Percentiles rank a stretch among this genome's conserved stretches.
These are phyloP conservation scores for Umbilicus rupestris DNA, from an alignment of 164 flowering plant genomes.

Conservation along the genomic window DNA sequence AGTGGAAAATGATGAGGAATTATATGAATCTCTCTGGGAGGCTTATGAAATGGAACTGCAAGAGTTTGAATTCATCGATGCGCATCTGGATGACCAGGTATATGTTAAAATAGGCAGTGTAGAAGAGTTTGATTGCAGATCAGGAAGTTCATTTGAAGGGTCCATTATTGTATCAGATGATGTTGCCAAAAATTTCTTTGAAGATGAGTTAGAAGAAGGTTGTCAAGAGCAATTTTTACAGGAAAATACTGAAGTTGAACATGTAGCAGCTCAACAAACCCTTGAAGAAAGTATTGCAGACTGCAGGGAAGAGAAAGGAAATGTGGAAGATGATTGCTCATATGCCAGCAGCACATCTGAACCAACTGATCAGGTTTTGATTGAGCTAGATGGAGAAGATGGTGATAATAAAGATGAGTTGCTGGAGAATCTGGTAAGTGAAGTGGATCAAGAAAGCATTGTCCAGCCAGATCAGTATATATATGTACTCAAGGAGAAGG, in stretches of 20 bases:
- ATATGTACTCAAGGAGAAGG: background rate
- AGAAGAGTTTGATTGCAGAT: background rate
- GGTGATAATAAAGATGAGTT: background rate
- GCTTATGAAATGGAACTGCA: conserved; percentile 40
- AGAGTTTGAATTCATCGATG: conserved; percentile 13
- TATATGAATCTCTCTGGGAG: conserved; percentile 15
- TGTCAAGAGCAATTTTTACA: conserved; percentile 18
- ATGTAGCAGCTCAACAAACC: too few relatives aligned
- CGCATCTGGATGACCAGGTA: conserved; percentile 13
- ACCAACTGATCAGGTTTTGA: too few relatives aligned
- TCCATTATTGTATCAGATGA: background rate
- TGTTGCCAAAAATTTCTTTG: conserved; percentile 13
- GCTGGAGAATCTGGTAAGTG: background rate
- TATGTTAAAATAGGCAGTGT: conserved; percentile 8
- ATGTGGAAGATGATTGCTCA: background rate
- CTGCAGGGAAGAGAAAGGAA: background rate
- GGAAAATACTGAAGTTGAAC: background rate
- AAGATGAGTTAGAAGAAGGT: conserved; percentile 12
- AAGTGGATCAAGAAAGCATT: background rate
- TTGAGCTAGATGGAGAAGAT: too few relatives aligned
- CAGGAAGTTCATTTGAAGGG: conserved; percentile 6
- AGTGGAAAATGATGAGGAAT: conserved; percentile 5
- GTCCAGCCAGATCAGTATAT: background rate
- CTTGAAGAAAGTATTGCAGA: background rate
- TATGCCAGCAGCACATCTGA: too few relatives aligned